Conservation (phyloP, 2,329 filamentous ascomycete species). For the Fusarium sp. region DNA sequence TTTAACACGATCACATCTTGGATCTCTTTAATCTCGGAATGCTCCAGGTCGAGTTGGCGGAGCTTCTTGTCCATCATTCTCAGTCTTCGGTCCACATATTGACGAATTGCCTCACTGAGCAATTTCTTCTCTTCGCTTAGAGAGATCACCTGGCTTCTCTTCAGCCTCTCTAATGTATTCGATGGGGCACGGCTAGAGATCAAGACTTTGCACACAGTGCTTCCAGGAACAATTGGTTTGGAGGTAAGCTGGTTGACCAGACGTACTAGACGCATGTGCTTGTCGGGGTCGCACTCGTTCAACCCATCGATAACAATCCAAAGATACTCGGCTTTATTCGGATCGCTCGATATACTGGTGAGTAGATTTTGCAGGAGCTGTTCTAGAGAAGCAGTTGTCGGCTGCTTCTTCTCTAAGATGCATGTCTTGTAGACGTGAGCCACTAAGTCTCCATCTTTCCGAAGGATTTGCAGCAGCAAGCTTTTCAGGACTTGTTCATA, state of each 20-base stretch:
- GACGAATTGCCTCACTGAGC: conserved; percentile 3
- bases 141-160: conserved; percentile 14
- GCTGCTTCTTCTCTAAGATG: conserved; percentile 29
- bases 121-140: conserved; percentile 19
- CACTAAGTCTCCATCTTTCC: conserved; percentile 16
- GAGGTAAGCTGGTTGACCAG: conserved; percentile 21
- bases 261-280: conserved; percentile 2
- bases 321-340: not conserved
- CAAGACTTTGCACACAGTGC: conserved; percentile 22
- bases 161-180: not conserved
- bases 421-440: conserved; percentile 22
- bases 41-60: not conserved
- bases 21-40: conserved; percentile 2
- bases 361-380: conserved; percentile 16
- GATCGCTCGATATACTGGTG: conserved; percentile 1
- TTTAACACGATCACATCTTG: conserved; percentile 1
- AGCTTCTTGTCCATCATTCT: not conserved
- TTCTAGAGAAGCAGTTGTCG: not conserved
- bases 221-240: not conserved
- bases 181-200: conserved; percentile 16
- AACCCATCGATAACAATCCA: conserved; percentile 35
- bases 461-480: conserved; percentile 19
- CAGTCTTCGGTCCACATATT: conserved; percentile 23
- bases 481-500: conserved; percentile 30
- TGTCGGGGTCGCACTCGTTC: conserved; percentile 24